phyloP scores from a whole-genome alignment of 768 basidiomycete species.

The Hygrocybe coccinea region DNA sequence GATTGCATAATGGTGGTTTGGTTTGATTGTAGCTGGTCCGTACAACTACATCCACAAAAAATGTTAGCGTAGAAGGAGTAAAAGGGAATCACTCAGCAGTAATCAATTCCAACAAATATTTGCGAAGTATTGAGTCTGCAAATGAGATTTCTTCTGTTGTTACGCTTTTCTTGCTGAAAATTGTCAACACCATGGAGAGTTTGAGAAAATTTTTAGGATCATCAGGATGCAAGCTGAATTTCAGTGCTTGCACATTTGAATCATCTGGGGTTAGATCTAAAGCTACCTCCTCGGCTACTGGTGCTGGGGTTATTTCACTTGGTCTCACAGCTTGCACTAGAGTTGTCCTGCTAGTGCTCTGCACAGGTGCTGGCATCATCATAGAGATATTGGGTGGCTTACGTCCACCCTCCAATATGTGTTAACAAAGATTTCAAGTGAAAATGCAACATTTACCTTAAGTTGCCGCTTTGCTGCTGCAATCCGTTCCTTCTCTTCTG shows the following conservation, averaged over 20 bases:
- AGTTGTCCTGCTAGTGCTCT: too few relatives aligned
- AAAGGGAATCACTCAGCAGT: not conserved
- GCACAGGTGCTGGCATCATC: too few relatives aligned
- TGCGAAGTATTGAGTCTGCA: not conserved
- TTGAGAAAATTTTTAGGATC: not conserved
- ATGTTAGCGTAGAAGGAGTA: not conserved
- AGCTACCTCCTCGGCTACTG: too few relatives aligned
- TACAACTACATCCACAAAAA: conserved; percentile 15
- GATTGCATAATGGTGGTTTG: conserved; percentile 36
- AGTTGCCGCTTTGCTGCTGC: not conserved
- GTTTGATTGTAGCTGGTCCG: conserved; percentile 20
- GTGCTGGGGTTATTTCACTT: too few relatives aligned
- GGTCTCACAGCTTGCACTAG: too few relatives aligned
- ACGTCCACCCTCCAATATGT: too few relatives aligned
- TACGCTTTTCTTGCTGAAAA: not conserved
- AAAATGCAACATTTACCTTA: too few relatives aligned
- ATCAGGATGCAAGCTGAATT: not conserved
- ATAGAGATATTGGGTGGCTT: too few relatives aligned
- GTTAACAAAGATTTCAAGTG: too few relatives aligned
- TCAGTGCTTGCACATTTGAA: not conserved
- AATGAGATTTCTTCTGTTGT: not conserved
- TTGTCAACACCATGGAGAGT: not conserved
- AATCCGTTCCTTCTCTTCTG: not conserved
- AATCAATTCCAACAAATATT: not conserved
- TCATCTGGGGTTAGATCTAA: too few relatives aligned